phyloP scores from a whole-genome alignment of 805 yeast species.

The Yueomyces sinensis region DNA sequence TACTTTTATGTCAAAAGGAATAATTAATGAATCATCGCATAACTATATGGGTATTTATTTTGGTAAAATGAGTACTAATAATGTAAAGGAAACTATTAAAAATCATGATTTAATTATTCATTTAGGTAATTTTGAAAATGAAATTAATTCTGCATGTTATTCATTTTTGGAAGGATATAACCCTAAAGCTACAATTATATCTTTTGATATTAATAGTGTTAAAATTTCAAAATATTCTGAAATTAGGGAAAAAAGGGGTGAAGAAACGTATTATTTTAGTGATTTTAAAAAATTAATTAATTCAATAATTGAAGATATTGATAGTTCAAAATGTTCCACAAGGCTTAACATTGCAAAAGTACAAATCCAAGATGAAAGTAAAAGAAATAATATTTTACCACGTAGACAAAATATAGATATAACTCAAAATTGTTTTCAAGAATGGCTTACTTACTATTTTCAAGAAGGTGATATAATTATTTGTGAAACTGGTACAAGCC shows the following conservation, averaged over 20 bases:
- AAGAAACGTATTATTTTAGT: no score
- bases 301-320: background rate
- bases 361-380: background rate
- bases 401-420: background rate
- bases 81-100: slow-evolving; percentile 35
- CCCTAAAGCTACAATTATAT: slow-evolving; percentile 27
- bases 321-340: background rate
- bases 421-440: slow-evolving; percentile 33
- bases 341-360: background rate
- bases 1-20: slow-evolving; percentile 58
- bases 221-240: background rate
- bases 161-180: slow-evolving; percentile 33
- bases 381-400: background rate
- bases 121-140: slow-evolving; percentile 57
- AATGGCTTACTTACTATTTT: slow-evolving; percentile 30
- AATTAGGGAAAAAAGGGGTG: no score
- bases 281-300: background rate
- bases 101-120: slow-evolving; percentile 55
- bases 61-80: slow-evolving; percentile 42
- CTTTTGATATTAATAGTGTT: slow-evolving; percentile 27
- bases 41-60: slow-evolving; percentile 61
- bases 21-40: slow-evolving; percentile 54
- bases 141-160: slow-evolving; percentile 58
- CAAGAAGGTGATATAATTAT: slow-evolving; percentile 58
- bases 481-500: slow-evolving; percentile 73